phyloP scores from a whole-genome alignment of 2,329 filamentous ascomycete species.

The Cordyceps farinosa region DNA sequence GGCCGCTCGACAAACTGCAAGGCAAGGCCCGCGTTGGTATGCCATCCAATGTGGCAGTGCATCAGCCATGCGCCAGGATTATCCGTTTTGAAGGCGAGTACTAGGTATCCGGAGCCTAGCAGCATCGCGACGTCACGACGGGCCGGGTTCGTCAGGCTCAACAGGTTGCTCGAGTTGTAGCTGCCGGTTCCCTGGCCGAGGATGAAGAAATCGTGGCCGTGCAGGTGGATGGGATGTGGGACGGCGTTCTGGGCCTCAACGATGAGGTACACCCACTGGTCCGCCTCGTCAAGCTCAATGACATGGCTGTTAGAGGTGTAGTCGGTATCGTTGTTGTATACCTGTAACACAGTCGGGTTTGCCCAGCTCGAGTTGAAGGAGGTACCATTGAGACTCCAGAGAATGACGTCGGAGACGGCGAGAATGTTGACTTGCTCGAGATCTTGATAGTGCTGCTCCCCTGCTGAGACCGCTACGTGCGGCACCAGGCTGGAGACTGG shows the following conservation, averaged over 20 bases:
- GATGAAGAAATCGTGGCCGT: slow-evolving; percentile 24
- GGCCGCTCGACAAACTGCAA: not conserved
- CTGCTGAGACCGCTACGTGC: not conserved
- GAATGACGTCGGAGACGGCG: not conserved
- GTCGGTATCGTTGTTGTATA: not conserved
- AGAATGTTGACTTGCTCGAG: not conserved
- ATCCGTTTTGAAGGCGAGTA: slow-evolving; percentile 47
- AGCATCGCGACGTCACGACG: slow-evolving; percentile 52
- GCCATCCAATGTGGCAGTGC: slow-evolving; percentile 62
- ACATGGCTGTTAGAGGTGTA: not conserved
- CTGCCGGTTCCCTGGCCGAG: slow-evolving; percentile 21
- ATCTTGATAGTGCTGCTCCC: not conserved
- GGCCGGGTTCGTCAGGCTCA: slow-evolving; percentile 40
- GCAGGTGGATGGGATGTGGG: slow-evolving; percentile 25
- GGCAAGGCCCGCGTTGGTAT: slow-evolving; percentile 39
- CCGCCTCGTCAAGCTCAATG: slow-evolving; percentile 9
- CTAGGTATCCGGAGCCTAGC: slow-evolving; percentile 40
- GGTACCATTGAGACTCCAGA: not conserved
- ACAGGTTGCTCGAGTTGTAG: slow-evolving; percentile 7
- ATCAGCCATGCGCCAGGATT: slow-evolving; percentile 49
- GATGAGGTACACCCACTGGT: slow-evolving; percentile 23
- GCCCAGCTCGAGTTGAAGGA: not conserved
- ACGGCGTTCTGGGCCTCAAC: slow-evolving; percentile 16
- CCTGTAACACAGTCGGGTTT: not conserved
- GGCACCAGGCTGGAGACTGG: not conserved